A percentile compares a stretch with the other conserved stretches of the same genome.
phyloP scores from a whole-genome alignment of 148 eudicot species.

The Vaccinium corymbosum region DNA sequence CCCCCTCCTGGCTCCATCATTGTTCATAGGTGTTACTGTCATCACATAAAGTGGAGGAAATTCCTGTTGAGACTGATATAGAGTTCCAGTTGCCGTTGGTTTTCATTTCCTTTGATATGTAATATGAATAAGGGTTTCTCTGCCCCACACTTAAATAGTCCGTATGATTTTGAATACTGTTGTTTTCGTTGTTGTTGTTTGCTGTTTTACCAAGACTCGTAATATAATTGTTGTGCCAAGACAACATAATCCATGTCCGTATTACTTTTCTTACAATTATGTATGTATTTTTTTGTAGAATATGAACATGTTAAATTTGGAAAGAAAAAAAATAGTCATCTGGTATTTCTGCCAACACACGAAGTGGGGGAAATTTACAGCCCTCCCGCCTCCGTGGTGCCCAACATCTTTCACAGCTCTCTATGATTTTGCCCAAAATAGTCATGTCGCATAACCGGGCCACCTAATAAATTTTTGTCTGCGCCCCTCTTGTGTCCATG shows the following conservation, averaged over 20 bases:
- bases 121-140: not conserved
- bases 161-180: not conserved
- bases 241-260: not conserved
- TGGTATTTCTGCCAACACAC: too few relatives aligned
- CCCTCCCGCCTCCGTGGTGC: too few relatives aligned
- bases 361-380: too few relatives aligned
- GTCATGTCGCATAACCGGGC: too few relatives aligned
- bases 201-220: not conserved
- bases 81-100: not conserved
- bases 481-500: not conserved
- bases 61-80: not conserved
- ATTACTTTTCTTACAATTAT: not conserved
- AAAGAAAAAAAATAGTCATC: not conserved
- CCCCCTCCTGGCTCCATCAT: too few relatives aligned
- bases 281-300: not conserved
- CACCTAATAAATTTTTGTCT: not conserved
- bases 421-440: too few relatives aligned
- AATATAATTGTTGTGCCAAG: not conserved
- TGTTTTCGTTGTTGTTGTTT: not conserved
- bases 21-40: not conserved
- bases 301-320: not conserved
- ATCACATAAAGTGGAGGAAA: not conserved
- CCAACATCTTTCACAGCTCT: not conserved
- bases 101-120: not conserved
- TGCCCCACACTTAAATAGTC: not conserved